Percentiles rank a stretch among this genome's conserved stretches.
Conservation (phyloP, 2,329 filamentous ascomycete species). For the Raffaelea deltoideospora region DNA sequence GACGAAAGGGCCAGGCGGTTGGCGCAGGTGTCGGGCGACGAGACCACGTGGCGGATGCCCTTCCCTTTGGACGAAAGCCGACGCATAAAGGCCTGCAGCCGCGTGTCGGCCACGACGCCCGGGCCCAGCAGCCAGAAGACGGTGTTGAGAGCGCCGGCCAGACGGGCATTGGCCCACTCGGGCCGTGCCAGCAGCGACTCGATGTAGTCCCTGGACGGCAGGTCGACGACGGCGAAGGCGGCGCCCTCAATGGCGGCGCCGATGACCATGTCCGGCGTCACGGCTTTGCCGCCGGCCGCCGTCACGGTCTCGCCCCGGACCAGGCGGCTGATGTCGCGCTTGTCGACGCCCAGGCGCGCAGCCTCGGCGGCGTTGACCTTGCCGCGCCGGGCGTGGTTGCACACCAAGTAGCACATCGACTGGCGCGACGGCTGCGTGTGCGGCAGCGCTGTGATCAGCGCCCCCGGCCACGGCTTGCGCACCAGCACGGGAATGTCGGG, state of each 20-base stretch:
- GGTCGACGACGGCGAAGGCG: slow-evolving; percentile 66
- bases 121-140: slow-evolving; percentile 74
- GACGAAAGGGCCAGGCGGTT: slow-evolving; percentile 61
- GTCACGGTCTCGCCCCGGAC: slow-evolving; percentile 47
- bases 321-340: slow-evolving; percentile 42
- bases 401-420: slow-evolving; percentile 76
- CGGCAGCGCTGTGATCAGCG: slow-evolving; percentile 49
- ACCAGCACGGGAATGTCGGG: slow-evolving; percentile 58
- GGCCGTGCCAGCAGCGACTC: slow-evolving; percentile 51
- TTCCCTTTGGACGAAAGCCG: too few relatives aligned
- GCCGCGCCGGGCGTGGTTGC: slow-evolving; percentile 59
- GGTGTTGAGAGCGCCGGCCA: slow-evolving; percentile 52
- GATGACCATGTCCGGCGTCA: slow-evolving; percentile 81
- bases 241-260: slow-evolving; percentile 49
- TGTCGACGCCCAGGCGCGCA: slow-evolving; percentile 45
- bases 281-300: slow-evolving; percentile 46
- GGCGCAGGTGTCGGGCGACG: slow-evolving; percentile 56
- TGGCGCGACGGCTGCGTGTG: slow-evolving; percentile 47
- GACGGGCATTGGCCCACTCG: slow-evolving; percentile 51
- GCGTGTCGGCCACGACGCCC: slow-evolving; percentile 45
- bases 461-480: slow-evolving; percentile 65
- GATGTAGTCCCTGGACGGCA: slow-evolving; percentile 58
- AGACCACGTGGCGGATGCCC: slow-evolving; percentile 61
- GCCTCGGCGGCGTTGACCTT: slow-evolving; percentile 61
- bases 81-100: slow-evolving; percentile 55